Conservation (phyloP, 2,329 filamentous ascomycete genomes). For the Aureobasidium sp. region DNA sequence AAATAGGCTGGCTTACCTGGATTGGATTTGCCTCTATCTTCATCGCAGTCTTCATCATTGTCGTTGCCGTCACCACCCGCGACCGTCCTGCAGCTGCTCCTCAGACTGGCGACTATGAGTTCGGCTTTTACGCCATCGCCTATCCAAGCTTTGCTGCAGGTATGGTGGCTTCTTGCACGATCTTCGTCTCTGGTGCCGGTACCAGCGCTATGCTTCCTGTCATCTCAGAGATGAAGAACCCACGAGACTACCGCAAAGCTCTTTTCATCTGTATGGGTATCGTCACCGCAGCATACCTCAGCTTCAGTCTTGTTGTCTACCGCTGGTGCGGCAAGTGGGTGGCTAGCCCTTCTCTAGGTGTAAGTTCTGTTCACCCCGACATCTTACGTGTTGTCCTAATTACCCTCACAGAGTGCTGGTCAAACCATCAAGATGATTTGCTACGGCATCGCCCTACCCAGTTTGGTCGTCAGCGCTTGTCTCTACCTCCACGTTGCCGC, state of each 20-base stretch:
- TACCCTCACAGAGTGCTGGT: slow-evolving; percentile 42
- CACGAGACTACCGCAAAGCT: slow-evolving; percentile 54
- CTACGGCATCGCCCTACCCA: slow-evolving; percentile 53
- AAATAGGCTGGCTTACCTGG: slow-evolving; percentile 57
- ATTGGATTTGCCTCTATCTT: slow-evolving; percentile 54
- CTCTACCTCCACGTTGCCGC: slow-evolving; percentile 45
- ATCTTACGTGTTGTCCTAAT: background rate
- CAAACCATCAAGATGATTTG: slow-evolving; percentile 53
- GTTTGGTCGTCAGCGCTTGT: slow-evolving; percentile 45
- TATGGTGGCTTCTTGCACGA: slow-evolving; percentile 52
- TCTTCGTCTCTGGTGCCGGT: slow-evolving; percentile 54
- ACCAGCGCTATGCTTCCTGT: slow-evolving; percentile 58
- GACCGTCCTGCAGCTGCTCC: slow-evolving; percentile 56
- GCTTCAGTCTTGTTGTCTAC: slow-evolving; percentile 55
- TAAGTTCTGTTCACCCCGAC: background rate
- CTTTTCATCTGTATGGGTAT: slow-evolving; percentile 53
- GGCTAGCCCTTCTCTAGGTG: slow-evolving; percentile 53
- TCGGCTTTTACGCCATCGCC: slow-evolving; percentile 52
- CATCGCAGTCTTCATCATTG: slow-evolving; percentile 41
- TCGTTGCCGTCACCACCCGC: slow-evolving; percentile 47
- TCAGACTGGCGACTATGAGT: slow-evolving; percentile 51
- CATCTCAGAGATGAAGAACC: slow-evolving; percentile 58
- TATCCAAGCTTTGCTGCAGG: slow-evolving; percentile 53
- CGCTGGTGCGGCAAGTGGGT: slow-evolving; percentile 57
- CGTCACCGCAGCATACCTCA: slow-evolving; percentile 51